Percentiles rank a stretch among this genome's conserved stretches.
These are phyloP conservation scores for Eucalyptus coolabah DNA, from an alignment of 345 rosid species.

Conservation along the genomic window DNA sequence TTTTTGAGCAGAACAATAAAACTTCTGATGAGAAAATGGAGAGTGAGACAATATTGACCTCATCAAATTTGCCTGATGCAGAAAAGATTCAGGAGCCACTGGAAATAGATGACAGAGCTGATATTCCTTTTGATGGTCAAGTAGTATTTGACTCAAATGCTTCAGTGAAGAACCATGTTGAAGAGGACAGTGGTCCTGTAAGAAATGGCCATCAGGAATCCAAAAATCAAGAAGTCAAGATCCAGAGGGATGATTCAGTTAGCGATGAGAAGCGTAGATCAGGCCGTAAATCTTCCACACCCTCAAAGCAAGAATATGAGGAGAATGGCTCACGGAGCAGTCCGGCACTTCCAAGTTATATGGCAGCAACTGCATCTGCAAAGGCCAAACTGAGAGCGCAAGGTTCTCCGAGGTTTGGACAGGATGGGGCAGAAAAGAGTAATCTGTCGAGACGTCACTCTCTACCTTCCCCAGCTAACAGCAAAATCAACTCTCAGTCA, in stretches of 20 bases:
- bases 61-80: slow-evolving; percentile 1
- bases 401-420: slow-evolving; percentile 59
- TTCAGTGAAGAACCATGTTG: slow-evolving; percentile 10
- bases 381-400: slow-evolving; percentile 84
- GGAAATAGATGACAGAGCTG: slow-evolving; percentile 21
- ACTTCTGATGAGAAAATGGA: slow-evolving; percentile 18
- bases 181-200: slow-evolving; percentile 26
- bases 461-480: slow-evolving; percentile 52
- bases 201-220: slow-evolving; percentile 32
- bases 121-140: slow-evolving; percentile 14
- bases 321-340: slow-evolving; percentile 60
- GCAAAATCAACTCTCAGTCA: slow-evolving; percentile 59
- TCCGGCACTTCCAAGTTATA: slow-evolving; percentile 73
- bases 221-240: neutral
- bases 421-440: slow-evolving; percentile 49
- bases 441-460: slow-evolving; percentile 57
- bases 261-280: slow-evolving; percentile 40
- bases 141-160: slow-evolving; percentile 18
- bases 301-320: slow-evolving; percentile 39
- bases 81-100: slow-evolving; percentile 14
- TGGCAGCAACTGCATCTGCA: slow-evolving; percentile 89
- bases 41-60: neutral
- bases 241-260: slow-evolving; percentile 24
- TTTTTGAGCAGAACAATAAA: slow-evolving; percentile 11
- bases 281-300: slow-evolving; percentile 29